Evolutionary conservation across 257 asterid species (phyloP).

Genomic region (Plantago major): DNA sequence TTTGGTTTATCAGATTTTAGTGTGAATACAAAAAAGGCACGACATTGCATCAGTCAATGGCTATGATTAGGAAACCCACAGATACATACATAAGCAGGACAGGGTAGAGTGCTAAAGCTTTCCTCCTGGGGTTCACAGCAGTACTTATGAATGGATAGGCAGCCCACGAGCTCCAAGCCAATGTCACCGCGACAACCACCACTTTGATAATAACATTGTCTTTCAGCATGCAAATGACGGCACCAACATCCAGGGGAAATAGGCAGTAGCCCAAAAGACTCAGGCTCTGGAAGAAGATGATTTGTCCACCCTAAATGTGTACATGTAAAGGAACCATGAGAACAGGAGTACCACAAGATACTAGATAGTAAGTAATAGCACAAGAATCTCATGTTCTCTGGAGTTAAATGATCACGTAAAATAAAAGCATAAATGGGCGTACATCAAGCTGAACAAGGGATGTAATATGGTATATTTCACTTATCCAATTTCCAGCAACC

Average conservation of each 20-base stretch:
- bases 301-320: conserved; percentile 75
- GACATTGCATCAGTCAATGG: conserved; percentile 53
- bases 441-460: too few species aligned
- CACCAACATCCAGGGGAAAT: conserved; percentile 83
- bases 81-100: conserved; percentile 91
- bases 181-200: conserved; percentile 67
- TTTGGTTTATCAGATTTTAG: conserved; percentile 4
- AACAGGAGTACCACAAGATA: background rate
- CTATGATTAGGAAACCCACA: conserved; percentile 89
- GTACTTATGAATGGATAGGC: conserved; percentile 98
- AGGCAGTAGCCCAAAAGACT: conserved; percentile 91
- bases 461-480: too few species aligned
- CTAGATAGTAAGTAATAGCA: background rate
- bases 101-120: conserved; percentile 93
- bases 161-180: conserved; percentile 99
- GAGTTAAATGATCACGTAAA: too few species aligned
- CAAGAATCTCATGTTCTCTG: too few species aligned
- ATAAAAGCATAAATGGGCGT: too few species aligned
- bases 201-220: conserved; percentile 72
- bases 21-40: conserved; percentile 12
- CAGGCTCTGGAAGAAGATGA: conserved; percentile 96
- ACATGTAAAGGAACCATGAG: conserved; percentile 10
- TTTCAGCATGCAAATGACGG: conserved; percentile 74
- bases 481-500: too few species aligned
- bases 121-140: conserved; percentile 78